Percentiles rank a stretch among this genome's conserved stretches.
Conservation (phyloP, 257 asterid genomes). For the Lantana camara region DNA sequence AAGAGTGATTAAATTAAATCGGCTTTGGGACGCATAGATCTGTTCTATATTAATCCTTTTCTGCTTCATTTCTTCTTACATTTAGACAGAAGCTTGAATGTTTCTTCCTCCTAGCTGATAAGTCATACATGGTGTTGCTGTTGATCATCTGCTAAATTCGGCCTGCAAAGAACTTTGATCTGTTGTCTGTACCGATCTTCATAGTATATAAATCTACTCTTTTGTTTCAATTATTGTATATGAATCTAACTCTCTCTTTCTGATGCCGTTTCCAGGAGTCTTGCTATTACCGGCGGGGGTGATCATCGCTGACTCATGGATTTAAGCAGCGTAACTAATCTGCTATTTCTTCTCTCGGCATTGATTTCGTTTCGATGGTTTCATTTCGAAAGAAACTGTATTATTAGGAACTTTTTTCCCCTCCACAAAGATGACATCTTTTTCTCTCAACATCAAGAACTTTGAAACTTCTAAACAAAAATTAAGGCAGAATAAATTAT, state of each 20-base stretch:
- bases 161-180: too few relatives aligned
- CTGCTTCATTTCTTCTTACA: background rate
- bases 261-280: conserved; percentile 47
- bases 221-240: background rate
- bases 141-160: too few relatives aligned
- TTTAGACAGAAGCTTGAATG: background rate
- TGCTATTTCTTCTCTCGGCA: conserved; percentile 20
- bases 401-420: background rate
- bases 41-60: background rate
- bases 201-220: too few relatives aligned
- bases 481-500: background rate
- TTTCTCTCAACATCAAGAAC: conserved; percentile 12
- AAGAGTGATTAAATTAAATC: background rate
- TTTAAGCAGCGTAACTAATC: conserved; percentile 22
- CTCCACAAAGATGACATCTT: background rate
- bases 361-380: conserved; percentile 14
- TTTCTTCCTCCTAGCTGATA: background rate
- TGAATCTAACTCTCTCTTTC: conserved; percentile 13
- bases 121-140: too few relatives aligned
- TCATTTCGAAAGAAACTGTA: conserved; percentile 22
- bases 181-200: too few relatives aligned
- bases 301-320: conserved; percentile 44
- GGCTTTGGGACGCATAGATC: background rate
- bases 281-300: conserved; percentile 43
- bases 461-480: background rate